These are phyloP conservation scores for Tremellales sp. DNA, from an alignment of 1,284 basidiomycete genomes.

Conservation along the genomic window DNA sequence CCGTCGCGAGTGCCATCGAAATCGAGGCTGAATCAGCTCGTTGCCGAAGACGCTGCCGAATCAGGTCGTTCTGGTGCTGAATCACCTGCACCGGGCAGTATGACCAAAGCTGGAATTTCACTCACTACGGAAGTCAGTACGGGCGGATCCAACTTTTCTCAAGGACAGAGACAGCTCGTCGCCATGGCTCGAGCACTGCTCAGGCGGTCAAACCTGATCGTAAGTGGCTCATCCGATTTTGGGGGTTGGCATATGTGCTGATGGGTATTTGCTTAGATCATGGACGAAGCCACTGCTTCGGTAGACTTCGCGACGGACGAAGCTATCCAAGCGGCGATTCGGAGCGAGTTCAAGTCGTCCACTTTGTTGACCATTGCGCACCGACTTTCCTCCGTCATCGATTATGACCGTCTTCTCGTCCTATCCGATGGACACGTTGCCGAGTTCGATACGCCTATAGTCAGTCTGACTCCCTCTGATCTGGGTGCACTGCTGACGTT, in stretches of 20 bases:
- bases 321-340: conserved; percentile 73
- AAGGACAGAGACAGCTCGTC: conserved; percentile 77
- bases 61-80: not conserved
- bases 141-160: conserved; percentile 77
- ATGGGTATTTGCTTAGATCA: conserved; percentile 54
- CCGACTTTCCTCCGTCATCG: conserved; percentile 61
- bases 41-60: conserved; percentile 14
- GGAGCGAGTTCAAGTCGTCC: conserved; percentile 68
- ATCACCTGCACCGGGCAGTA: conserved; percentile 4
- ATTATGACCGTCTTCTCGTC: conserved; percentile 77
- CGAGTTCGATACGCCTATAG: conserved; percentile 76
- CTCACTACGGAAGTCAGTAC: conserved; percentile 70
- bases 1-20: conserved; percentile 17
- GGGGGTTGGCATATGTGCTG: not conserved
- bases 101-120: conserved; percentile 47
- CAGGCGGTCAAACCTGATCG: conserved; percentile 66
- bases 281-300: conserved; percentile 79
- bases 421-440: conserved; percentile 71
- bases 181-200: conserved; percentile 66
- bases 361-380: conserved; percentile 83
- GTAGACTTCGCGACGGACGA: conserved; percentile 67
- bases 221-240: conserved; percentile 13
- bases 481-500: conserved; percentile 1
- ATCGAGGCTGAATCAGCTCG: conserved; percentile 16
- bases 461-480: conserved; percentile 13